A percentile compares a stretch with the other conserved stretches of the same genome.
Evolutionary conservation across 2,329 filamentous ascomycete species (phyloP).

Genomic region (Remersonia thermophila): DNA sequence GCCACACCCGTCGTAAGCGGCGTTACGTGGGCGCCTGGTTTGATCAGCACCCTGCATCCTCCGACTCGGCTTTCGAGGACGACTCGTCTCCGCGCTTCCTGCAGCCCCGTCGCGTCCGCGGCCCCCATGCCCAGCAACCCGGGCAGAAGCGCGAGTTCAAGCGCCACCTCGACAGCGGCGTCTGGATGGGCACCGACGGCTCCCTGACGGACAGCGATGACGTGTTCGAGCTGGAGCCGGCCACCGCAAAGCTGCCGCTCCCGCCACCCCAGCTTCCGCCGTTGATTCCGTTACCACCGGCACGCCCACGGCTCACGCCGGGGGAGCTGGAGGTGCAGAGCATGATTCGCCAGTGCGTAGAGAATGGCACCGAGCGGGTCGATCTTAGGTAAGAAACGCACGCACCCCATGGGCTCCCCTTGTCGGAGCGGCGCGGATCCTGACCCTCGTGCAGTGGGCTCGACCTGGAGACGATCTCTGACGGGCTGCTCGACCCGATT

Average conservation of each 20-base stretch:
- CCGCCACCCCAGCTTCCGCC: background rate
- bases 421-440: background rate
- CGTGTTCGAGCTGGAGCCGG: slow-evolving; percentile 7
- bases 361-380: slow-evolving; percentile 45
- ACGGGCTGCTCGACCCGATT: slow-evolving; percentile 45
- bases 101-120: slow-evolving; percentile 10
- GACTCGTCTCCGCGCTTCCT: slow-evolving; percentile 9
- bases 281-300: slow-evolving; percentile 1
- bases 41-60: slow-evolving; percentile 42
- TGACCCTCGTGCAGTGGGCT: slow-evolving; percentile 24
- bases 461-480: slow-evolving; percentile 40
- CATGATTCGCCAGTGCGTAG: slow-evolving; percentile 41
- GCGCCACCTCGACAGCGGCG: slow-evolving; percentile 50
- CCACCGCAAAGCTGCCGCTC: slow-evolving; percentile 2
- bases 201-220: slow-evolving; percentile 35
- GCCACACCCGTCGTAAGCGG: slow-evolving; percentile 41
- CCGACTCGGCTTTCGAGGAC: slow-evolving; percentile 35
- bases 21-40: slow-evolving; percentile 58
- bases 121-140: background rate
- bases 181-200: slow-evolving; percentile 54
- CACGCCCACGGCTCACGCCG: slow-evolving; percentile 2
- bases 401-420: too few species aligned
- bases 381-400: slow-evolving; percentile 52
- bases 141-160: slow-evolving; percentile 38
- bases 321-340: slow-evolving; percentile 33